phyloP scores from a whole-genome alignment of 805 yeast genomes.

The Hanseniaspora valbyensis region DNA sequence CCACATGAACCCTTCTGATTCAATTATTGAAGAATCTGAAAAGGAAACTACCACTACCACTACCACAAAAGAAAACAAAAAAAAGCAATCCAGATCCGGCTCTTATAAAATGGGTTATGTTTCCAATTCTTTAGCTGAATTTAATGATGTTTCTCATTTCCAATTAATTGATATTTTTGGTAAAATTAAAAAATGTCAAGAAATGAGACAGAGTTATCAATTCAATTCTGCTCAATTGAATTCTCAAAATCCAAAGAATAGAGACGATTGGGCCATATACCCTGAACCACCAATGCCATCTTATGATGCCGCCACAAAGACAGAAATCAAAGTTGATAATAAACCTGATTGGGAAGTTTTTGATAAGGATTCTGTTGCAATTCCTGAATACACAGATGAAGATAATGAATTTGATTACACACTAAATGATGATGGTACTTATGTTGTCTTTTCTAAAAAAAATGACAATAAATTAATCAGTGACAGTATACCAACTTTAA shows the following conservation, averaged over 20 bases:
- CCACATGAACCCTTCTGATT: slow-evolving; percentile 11
- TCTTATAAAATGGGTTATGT: slow-evolving; percentile 11
- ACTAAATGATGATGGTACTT: slow-evolving; percentile 55
- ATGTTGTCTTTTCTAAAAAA: slow-evolving; percentile 37
- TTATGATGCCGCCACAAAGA: slow-evolving; percentile 53
- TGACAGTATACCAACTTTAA: slow-evolving; percentile 59
- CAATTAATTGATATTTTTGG: slow-evolving; percentile 55
- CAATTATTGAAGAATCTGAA: slow-evolving; percentile 8
- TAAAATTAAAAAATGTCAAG: slow-evolving; percentile 56
- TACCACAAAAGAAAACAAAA: slow-evolving; percentile 26
- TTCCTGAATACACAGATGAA: slow-evolving; percentile 28
- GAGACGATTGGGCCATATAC: slow-evolving; percentile 61
- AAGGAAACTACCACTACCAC: slow-evolving; percentile 37
- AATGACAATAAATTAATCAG: slow-evolving; percentile 32
- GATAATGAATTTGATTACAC: slow-evolving; percentile 46
- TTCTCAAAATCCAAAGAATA: slow-evolving; percentile 74
- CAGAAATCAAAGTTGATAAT: slow-evolving; percentile 34
- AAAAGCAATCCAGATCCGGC: neutral
- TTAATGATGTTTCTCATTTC: slow-evolving; percentile 46
- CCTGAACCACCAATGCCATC: slow-evolving; percentile 93
- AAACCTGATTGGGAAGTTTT: slow-evolving; percentile 36
- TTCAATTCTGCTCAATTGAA: slow-evolving; percentile 59
- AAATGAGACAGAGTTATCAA: slow-evolving; percentile 67
- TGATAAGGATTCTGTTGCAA: slow-evolving; percentile 33
- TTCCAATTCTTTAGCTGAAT: slow-evolving; percentile 7